Base-by-base conservation (phyloP, 23 red algal species). In the Agarophyton chilense region DNA sequence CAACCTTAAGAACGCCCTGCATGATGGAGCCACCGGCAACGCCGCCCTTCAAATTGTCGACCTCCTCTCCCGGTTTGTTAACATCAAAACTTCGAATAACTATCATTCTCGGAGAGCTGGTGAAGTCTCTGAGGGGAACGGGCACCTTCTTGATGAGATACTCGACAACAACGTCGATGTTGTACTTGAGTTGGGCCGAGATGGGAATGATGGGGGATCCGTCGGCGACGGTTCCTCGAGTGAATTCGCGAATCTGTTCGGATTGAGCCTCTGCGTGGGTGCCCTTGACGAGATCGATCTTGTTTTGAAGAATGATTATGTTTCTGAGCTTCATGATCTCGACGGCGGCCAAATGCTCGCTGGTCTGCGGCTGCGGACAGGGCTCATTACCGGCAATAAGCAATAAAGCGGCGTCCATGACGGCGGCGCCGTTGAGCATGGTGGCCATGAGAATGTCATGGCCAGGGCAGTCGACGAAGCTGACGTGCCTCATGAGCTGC, bases 401-500 rank as follows among this genome's bases (percentile, higher is more conserved):
- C 77, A 99, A 89, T 42, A 99, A 74, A 19, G 97, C 97, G 0
- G 97, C 97, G 38, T 99, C 97, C 97, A 99, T 99, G 16, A 96
- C 93, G 7, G 97, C 97, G 28, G 94, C 93, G 24, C 97, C 97
- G 84, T 95, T 99, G 8, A 99, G 85, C 97, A 99, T 99, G 29
- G 97, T 99, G 25, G 97, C 97, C 97, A 99, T 99, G 55, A 99
- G 93, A 84, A 99, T 96, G 61, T 99, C 97, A 87, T 99, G 97
- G 18, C 97, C 97, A 5, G 97, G 97, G 62, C 97, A 99, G 60
- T 99, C 97, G n/a, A 99, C 97, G 79, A 99, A 99, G 12, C 82
- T 90, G 18, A 99, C 94, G 45, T 99, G 97, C 24, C 97, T 78
- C 87, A 90, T 77, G 24, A 99, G 70, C 42, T 74, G 56, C 89